Percentiles rank a stretch among this genome's conserved stretches.
phyloP scores from a whole-genome alignment of 352 stramenopile genomes.

The Globisporangium acanthophoron region DNA sequence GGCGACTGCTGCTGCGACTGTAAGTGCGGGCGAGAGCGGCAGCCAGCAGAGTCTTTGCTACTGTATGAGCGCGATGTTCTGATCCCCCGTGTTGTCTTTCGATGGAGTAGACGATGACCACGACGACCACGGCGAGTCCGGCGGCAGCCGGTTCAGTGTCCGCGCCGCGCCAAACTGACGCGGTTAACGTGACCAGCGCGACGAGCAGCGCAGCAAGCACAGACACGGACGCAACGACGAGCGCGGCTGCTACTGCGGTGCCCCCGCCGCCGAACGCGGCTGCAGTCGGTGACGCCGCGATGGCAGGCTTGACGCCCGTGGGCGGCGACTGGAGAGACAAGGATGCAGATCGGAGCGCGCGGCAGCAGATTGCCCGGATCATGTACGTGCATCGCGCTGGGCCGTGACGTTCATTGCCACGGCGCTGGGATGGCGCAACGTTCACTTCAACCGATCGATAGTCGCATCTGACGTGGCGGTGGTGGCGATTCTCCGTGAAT shows the following conservation, averaged over 20 bases:
- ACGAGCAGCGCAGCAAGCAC: not conserved
- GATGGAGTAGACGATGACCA: constrained; percentile 13
- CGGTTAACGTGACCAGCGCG: constrained; percentile 11
- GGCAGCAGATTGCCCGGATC: constrained; percentile 85
- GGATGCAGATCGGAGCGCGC: constrained; percentile 66
- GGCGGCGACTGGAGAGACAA: constrained; percentile 80
- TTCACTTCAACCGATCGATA: not conserved
- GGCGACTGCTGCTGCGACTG: not conserved
- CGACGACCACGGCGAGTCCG: not conserved
- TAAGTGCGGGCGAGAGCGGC: not conserved
- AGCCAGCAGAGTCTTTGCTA: not conserved
- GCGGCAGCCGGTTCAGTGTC: constrained; percentile 3
- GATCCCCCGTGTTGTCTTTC: not conserved
- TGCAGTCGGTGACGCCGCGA: constrained; percentile 14
- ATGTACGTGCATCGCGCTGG: constrained; percentile 47
- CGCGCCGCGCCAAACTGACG: constrained; percentile 7
- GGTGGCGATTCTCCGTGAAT: constrained; percentile 5
- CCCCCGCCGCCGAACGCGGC: constrained; percentile 1
- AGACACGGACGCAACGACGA: constrained; percentile 12
- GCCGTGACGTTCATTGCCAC: too few relatives aligned
- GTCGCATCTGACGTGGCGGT: not conserved
- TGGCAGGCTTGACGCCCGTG: not conserved
- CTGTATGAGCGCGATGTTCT: not conserved
- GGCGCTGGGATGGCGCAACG: too few relatives aligned
- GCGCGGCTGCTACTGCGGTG: constrained; percentile 5